These are phyloP conservation scores for Paecilomyces sp. DNA, from an alignment of 2,329 filamentous ascomycete genomes.

Conservation along the genomic window DNA sequence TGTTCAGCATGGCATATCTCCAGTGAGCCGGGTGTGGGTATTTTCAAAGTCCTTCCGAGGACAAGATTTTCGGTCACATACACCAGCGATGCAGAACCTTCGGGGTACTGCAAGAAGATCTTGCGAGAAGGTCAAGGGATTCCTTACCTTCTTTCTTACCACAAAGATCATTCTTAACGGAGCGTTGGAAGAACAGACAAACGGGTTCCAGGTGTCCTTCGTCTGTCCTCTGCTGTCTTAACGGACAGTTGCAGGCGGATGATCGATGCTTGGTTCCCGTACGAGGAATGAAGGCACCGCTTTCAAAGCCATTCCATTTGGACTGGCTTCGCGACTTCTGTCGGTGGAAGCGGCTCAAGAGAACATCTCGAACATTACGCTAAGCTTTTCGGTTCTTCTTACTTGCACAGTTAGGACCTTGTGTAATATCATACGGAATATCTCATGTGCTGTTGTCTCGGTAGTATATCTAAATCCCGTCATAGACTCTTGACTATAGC, in stretches of 20 bases:
- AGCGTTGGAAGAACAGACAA: conserved; percentile 64
- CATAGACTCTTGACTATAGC: too few relatives aligned
- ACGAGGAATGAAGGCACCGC: conserved; percentile 31
- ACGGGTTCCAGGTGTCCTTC: conserved; percentile 14
- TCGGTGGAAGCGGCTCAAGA: conserved; percentile 31
- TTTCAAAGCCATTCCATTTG: conserved; percentile 18
- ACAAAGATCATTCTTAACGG: conserved; percentile 70
- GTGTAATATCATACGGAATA: not conserved
- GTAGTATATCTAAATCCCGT: too few relatives aligned
- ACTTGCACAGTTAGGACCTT: not conserved
- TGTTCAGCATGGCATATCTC: not conserved
- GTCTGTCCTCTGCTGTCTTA: conserved; percentile 14
- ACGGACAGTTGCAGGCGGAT: conserved; percentile 4
- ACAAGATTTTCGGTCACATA: conserved; percentile 2
- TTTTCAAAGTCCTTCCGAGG: not conserved
- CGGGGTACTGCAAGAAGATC: conserved; percentile 64
- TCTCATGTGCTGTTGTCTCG: not conserved
- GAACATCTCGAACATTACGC: conserved; percentile 32
- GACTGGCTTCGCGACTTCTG: conserved; percentile 10
- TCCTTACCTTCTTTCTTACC: conserved; percentile 15
- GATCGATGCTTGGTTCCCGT: not conserved
- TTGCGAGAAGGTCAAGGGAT: conserved; percentile 36
- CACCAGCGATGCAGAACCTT: conserved; percentile 66
- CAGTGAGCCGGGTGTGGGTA: not conserved
- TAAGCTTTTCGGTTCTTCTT: not conserved